Evolutionary conservation across 495 filamentous ascomycete genomes (phyloP).

Genomic region (Hamigera avellanea): DNA sequence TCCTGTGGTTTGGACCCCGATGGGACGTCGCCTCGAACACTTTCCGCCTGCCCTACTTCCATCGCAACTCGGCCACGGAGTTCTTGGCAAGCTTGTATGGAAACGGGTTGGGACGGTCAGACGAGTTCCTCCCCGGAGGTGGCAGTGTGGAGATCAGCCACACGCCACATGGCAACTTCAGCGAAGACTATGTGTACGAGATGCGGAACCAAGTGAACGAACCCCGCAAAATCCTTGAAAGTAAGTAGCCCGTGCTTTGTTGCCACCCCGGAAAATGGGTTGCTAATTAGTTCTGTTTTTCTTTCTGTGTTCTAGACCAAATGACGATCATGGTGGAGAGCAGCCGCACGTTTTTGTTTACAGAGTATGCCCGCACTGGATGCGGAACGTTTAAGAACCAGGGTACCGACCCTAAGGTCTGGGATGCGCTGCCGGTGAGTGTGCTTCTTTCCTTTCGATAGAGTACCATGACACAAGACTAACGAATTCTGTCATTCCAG

Average conservation of each 20-base stretch:
- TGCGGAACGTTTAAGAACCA: constrained; percentile 24
- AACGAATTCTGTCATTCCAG: constrained; percentile 4
- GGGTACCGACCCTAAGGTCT: constrained; percentile 29
- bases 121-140: constrained; percentile 29
- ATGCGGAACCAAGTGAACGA: constrained; percentile 27
- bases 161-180: constrained; percentile 31
- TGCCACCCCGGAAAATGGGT: no score
- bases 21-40: constrained; percentile 34
- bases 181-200: constrained; percentile 29
- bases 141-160: constrained; percentile 31
- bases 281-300: neutral
- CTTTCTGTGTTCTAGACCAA: constrained; percentile 9
- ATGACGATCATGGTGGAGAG: constrained; percentile 31
- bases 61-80: constrained; percentile 30
- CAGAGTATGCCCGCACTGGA: constrained; percentile 25
- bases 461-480: no score
- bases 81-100: constrained; percentile 30
- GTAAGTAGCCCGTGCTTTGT: constrained; percentile 7
- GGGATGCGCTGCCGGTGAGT: constrained; percentile 27
- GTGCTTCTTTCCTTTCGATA: no score
- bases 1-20: constrained; percentile 31
- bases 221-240: constrained; percentile 26
- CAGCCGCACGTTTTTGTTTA: constrained; percentile 28
- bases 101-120: constrained; percentile 26
- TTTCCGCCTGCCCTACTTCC: constrained; percentile 32